A percentile compares a stretch with the other conserved stretches of the same genome.
Evolutionary conservation across 2,329 filamentous ascomycete species (phyloP).

Genomic region (Alternaria gaisen): DNA sequence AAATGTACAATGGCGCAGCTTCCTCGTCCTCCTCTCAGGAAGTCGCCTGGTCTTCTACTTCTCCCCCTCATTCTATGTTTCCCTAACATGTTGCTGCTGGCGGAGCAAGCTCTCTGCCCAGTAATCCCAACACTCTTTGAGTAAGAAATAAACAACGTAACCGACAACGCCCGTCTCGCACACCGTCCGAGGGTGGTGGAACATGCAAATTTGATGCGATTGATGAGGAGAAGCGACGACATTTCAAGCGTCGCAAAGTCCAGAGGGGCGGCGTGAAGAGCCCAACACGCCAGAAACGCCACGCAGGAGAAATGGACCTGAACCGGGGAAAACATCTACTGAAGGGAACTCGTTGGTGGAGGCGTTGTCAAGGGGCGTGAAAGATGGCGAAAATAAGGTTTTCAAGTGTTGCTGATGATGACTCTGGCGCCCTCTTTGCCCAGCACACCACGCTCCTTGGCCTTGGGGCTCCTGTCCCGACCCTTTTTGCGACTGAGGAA

Average conservation of each 20-base stretch:
- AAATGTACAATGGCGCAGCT: not conserved
- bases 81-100: not conserved
- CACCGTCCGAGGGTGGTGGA: constrained; percentile 3
- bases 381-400: not conserved
- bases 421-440: constrained; percentile 91
- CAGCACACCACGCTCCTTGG: constrained; percentile 89
- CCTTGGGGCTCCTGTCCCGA: constrained; percentile 89
- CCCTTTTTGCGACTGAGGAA: constrained; percentile 92
- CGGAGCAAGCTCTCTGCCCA: not conserved
- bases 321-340: constrained; percentile 2
- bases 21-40: not conserved
- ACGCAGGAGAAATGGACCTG: constrained; percentile 2
- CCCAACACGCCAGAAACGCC: constrained; percentile 11
- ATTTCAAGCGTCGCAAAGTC: constrained; percentile 1
- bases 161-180: constrained; percentile 14
- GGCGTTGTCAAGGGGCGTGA: not conserved
- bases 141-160: not conserved
- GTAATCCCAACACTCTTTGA: not conserved
- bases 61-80: not conserved
- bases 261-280: not conserved
- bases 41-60: not conserved
- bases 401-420: constrained; percentile 56
- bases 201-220: constrained; percentile 15
- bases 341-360: constrained; percentile 13
- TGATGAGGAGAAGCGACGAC: not conserved